Conservation (phyloP, 176 grass and related monocot genomes). For the Phragmites australis region DNA sequence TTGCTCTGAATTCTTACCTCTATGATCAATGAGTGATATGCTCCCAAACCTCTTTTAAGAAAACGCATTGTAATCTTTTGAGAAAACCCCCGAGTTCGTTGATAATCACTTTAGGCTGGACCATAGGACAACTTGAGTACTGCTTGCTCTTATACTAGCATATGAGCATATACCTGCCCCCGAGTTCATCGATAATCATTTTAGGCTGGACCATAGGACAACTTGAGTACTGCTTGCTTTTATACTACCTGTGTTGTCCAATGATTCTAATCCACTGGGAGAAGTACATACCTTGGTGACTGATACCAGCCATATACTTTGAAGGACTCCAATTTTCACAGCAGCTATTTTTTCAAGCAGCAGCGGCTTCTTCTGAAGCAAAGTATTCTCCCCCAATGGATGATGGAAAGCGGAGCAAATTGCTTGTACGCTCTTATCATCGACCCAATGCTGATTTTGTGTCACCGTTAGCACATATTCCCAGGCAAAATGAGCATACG, state of each 20-base stretch:
- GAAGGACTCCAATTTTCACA: neutral
- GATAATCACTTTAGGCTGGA: too few species aligned
- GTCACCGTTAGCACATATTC: neutral
- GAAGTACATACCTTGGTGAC: constrained; percentile 19
- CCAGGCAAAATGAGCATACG: neutral
- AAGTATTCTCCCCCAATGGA: neutral
- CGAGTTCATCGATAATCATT: neutral
- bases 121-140: too few species aligned
- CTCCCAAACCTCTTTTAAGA: too few species aligned
- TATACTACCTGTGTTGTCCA: neutral
- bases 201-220: neutral
- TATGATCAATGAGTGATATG: too few species aligned
- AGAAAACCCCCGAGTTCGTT: too few species aligned
- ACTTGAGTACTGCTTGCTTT: constrained; percentile 4
- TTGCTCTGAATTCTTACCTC: too few species aligned
- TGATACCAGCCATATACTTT: neutral
- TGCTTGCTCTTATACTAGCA: too few species aligned
- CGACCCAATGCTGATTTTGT: neutral
- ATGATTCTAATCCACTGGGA: neutral
- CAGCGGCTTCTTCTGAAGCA: too few species aligned
- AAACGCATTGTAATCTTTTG: too few species aligned
- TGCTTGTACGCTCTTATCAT: neutral
- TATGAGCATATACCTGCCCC: too few species aligned
- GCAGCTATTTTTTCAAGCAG: neutral
- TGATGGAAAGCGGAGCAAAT: neutral